Base-by-base conservation (phyloP, 495 filamentous ascomycete species). In the Hypoxylon trugodes region DNA sequence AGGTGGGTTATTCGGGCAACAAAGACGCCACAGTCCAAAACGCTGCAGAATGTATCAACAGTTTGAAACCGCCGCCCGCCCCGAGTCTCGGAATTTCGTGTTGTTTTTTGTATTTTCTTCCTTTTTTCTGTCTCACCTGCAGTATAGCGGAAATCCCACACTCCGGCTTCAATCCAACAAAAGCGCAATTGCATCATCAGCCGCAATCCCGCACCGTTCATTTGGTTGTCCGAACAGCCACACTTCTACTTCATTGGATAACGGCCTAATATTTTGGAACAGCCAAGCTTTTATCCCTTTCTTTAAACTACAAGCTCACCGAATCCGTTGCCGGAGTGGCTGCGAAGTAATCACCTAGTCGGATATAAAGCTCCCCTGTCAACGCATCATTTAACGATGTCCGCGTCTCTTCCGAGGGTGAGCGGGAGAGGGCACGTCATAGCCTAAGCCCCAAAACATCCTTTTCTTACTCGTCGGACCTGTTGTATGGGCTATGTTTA, bases 101-200 rank as follows among this genome's bases (percentile, higher is more conserved):
- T 58, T 47, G 42, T 25, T 40, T 57, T 57, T 43, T 52, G 21
- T 58, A 41, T 45, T 46, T 51, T 53, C 15, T 38, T 26, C 9
- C 7, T 2, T 15, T 52, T 10, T 9, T 48, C 9, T 21, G 15
- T 40, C 50, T 53, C 32, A 48, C 38, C 51, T 56, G 38, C 49
- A 60, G 37, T 35, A 38, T 26, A 16, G 36, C 45, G 30, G 40
- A 19, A 47, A 46, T 58, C 40, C 24, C 49, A 12, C 45, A 38
- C 21, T 49, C 55, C 18, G 19, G 16, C 12, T 38, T 54, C 24
- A 15, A 38, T 42, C 54, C 15, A 51, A 15, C 25, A 9, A 35
- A 66, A 56, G 63, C 52, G 40, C 21, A 3, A 61, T 67, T 67
- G 57, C 64, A 67, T 67, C 64, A 67, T 67, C 40, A 43, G n/a